Conservation (phyloP, 2,329 filamentous ascomycete genomes). For the Neospermospora avenae region DNA sequence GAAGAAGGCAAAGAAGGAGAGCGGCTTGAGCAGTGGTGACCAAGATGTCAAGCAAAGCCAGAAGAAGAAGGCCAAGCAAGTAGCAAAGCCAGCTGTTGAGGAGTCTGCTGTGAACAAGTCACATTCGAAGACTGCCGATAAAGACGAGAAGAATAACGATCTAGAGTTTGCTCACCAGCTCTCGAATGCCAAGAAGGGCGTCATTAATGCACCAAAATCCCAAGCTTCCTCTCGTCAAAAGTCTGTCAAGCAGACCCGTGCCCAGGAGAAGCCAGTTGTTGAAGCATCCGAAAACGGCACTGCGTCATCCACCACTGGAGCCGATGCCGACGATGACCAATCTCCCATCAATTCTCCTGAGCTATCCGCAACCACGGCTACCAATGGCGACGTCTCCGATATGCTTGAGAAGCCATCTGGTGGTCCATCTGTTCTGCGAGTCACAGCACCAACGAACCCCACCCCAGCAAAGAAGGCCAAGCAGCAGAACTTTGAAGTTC, state of each 20-base stretch:
- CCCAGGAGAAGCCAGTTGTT: slow-evolving; percentile 47
- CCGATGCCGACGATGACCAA: slow-evolving; percentile 77
- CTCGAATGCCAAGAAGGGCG: slow-evolving; percentile 65
- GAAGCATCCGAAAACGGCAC: slow-evolving; percentile 47
- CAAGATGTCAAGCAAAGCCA: slow-evolving; percentile 20
- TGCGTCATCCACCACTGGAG: slow-evolving; percentile 67
- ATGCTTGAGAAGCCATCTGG: slow-evolving; percentile 77
- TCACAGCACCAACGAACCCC: slow-evolving; percentile 64
- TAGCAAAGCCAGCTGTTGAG: slow-evolving; percentile 10
- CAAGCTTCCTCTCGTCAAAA: slow-evolving; percentile 43
- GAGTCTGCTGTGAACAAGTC: slow-evolving; percentile 9
- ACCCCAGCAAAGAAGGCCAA: slow-evolving; percentile 58
- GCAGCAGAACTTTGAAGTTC: slow-evolving; percentile 50
- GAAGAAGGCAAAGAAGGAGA: slow-evolving; percentile 29
- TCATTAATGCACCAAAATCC: slow-evolving; percentile 53
- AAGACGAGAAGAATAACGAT: slow-evolving; percentile 59
- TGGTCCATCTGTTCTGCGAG: slow-evolving; percentile 71
- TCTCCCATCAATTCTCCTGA: slow-evolving; percentile 68
- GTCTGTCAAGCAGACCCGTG: slow-evolving; percentile 67
- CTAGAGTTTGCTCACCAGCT: slow-evolving; percentile 76
- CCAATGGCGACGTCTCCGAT: slow-evolving; percentile 69
- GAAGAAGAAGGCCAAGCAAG: slow-evolving; percentile 27
- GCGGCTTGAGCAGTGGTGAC: slow-evolving; percentile 24
- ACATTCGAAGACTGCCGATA: slow-evolving; percentile 9
- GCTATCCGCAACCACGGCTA: slow-evolving; percentile 46